These are phyloP conservation scores for Calonectria hongkongensis DNA, from an alignment of 2,329 filamentous ascomycete species.

Conservation along the genomic window DNA sequence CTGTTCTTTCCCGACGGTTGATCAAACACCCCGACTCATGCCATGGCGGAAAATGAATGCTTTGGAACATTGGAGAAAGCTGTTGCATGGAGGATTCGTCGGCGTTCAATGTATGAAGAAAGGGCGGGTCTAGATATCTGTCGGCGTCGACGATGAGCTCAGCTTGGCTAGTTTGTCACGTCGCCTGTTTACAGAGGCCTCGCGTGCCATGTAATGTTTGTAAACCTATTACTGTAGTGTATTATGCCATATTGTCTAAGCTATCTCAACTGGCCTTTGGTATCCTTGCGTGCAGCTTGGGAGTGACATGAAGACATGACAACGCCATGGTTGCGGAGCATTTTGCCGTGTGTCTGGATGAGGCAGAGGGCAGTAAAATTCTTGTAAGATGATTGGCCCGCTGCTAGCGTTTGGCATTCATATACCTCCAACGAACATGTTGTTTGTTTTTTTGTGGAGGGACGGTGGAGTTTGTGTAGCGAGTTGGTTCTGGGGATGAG, in stretches of 20 bases:
- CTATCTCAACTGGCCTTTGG: too few relatives aligned
- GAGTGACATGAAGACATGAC: neutral
- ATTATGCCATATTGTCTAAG: constrained; percentile 31
- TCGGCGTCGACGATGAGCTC: constrained; percentile 43
- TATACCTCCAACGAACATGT: neutral
- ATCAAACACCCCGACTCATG: neutral
- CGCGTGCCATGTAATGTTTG: constrained; percentile 52
- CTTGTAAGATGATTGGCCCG: constrained; percentile 38
- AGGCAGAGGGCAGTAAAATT: neutral
- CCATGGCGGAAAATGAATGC: neutral
- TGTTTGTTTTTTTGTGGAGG: neutral
- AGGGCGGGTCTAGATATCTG: constrained; percentile 44
- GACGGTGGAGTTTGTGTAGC: constrained; percentile 25
- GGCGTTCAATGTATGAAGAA: constrained; percentile 38
- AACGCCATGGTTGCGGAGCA: neutral
- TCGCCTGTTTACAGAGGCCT: constrained; percentile 35
- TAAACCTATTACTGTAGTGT: constrained; percentile 52
- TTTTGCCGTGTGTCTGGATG: neutral
- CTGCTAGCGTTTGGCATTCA: neutral
- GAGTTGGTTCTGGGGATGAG: neutral
- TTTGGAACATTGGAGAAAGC: neutral
- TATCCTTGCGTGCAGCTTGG: neutral
- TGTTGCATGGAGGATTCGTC: constrained; percentile 1
- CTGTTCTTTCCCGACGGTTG: constrained; percentile 2
- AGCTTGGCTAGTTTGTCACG: constrained; percentile 35